phyloP scores from a whole-genome alignment of 1,139 yeast genomes.

The Wickerhamomyces sp. region DNA sequence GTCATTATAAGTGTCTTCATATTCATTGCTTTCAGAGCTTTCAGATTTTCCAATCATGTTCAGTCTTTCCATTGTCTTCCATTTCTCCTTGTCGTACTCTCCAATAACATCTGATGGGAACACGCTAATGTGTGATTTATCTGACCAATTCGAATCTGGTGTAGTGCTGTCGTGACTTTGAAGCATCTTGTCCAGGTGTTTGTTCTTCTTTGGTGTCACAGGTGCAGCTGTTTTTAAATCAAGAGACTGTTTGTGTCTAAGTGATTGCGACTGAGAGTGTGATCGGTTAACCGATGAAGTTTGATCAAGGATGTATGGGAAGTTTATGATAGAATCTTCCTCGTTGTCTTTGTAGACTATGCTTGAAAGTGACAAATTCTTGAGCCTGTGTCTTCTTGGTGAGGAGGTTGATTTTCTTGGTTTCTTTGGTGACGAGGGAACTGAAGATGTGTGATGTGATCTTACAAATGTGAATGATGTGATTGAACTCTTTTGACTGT shows the following conservation, averaged over 20 bases:
- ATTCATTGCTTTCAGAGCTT: no score
- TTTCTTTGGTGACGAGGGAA: constrained; percentile 18
- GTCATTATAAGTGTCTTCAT: no score
- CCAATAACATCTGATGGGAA: constrained; percentile 59
- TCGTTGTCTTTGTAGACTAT: constrained; percentile 19
- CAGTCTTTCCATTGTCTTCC: constrained; percentile 44
- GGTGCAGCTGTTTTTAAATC: neutral
- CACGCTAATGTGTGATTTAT: constrained; percentile 40
- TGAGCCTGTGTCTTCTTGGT: constrained; percentile 16
- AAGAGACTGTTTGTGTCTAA: constrained; percentile 6
- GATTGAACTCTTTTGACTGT: constrained; percentile 17
- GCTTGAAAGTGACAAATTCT: constrained; percentile 21
- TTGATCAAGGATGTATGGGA: constrained; percentile 33
- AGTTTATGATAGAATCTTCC: constrained; percentile 13
- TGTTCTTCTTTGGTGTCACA: constrained; percentile 1
- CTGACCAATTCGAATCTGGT: constrained; percentile 34
- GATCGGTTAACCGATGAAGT: constrained; percentile 26
- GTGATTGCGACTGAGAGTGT: no score
- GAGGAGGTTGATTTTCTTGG: constrained; percentile 11
- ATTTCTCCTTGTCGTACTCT: constrained; percentile 60
- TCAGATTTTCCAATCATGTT: constrained; percentile 11
- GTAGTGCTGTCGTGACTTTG: constrained; percentile 8
- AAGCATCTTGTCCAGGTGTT: neutral
- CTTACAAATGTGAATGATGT: constrained; percentile 10
- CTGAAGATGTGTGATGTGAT: constrained; percentile 8